Base-by-base conservation (phyloP, 192 early-diverging fungal species). In the Lobosporangium transversale region DNA sequence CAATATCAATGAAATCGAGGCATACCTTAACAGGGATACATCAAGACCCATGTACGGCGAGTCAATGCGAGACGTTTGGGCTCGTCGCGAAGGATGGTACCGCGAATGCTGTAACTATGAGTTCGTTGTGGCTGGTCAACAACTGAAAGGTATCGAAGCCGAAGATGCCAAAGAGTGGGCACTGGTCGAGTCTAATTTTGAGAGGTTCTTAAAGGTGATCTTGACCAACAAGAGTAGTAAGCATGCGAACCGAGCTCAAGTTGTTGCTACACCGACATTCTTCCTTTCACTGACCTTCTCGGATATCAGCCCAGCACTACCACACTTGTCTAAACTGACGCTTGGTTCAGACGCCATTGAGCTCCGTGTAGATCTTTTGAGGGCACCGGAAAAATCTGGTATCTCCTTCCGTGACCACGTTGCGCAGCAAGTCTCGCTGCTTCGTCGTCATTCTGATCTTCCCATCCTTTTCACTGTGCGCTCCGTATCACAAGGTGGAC, bases 381-480 rank as follows among this genome's bases (percentile, higher is more conserved):
- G 83, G 35, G 62, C 71, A 2, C 62, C 79, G 18, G 86, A 85
- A 23, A 27, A 44, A 4, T 37, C 17, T 26, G 53, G 20, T 6
- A 27, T 52, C 45, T 59, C 80, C 24, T 81, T 83, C 67, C 68
- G 78, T 9, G 90, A 92, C 15, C 93, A 88, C 63, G 86, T 96
- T 62, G 88, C 86, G 15, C 68, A 86, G 20, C 95, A 99, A 82
- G 81, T 99, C 12, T 85, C 90, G 17, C 58, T 92, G 31, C 83
- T 98, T 7, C 87, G 94, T 10, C 84, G 89, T 27, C 73, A 84
- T 33, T 86, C 92, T 14, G 33, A 66, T 20, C 80, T 97, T 59
- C 97, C 97, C 17, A 89, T 99, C 9, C 88, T 99, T 18, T 99
- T 90, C 71, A 99, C 97, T 18, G 95, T 99, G 18, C 87, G 97